Evolutionary conservation across 2,329 filamentous ascomycete genomes (phyloP), one percentile per base, ranked within the genome.

Genomic region (Fusarium staphyleae): DNA sequence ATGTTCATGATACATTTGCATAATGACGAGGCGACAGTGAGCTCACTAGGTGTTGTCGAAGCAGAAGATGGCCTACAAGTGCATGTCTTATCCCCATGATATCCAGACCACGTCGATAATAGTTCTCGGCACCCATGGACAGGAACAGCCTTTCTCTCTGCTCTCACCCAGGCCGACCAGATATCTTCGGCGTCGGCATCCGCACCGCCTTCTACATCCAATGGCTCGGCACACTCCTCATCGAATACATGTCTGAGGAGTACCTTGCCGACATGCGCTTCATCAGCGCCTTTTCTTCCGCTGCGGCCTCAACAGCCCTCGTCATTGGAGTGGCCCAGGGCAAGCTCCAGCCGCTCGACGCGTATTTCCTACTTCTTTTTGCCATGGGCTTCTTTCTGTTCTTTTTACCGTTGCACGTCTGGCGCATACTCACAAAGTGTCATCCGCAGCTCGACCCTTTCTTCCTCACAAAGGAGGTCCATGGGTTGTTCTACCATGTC

Each of bases 181-280:
- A 68, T 18, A 60, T 74, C 40, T 75, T 75, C 36, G 72, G 73
- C 6, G 47, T 75, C 14, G 72, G 71, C 34, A 70, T 75, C 44
- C 69, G 72, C 4, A 61, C 66, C 16, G 66, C 67, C 9, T 72
- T 74, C 47, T 75, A 75, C 49, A 44, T 69, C 16, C 71, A 74
- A 52, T 76, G 74, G 74, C 65, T 74, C 32, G 69, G 67, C 8
- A 63, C 67, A 18, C 55, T 72, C 12, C n/a, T 70, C 1, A 60
- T 72, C 11, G 66, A 72, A 44, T 70, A 67, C 42, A 48, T 71
- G 22, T 69, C 70, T 30, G 66, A 68, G 30, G 41, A 65, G 4
- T 55, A 67, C 16, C 57, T 72, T 1, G 32, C 63, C 6, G 66
- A 68, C 37, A 54, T 74, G 15, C 71, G 72, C 3, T 61, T 71